Conservation (phyloP, 306 rosid species). For the Lathyrus aphaca region DNA sequence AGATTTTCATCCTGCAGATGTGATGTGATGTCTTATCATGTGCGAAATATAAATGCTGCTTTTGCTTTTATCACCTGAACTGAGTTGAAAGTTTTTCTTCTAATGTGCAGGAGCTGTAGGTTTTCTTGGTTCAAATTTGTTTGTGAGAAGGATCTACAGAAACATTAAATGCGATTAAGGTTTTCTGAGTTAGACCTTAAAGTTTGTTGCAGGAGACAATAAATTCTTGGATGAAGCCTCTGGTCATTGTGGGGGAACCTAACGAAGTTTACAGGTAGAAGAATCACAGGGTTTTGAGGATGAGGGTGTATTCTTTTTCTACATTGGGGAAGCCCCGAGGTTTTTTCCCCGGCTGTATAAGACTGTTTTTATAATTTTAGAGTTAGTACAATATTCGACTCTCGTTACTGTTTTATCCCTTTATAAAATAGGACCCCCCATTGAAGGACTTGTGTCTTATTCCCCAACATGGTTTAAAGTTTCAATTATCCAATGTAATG, state of each 20-base stretch:
- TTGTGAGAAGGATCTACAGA: slow-evolving; percentile 97
- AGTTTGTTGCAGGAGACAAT: slow-evolving; percentile 42
- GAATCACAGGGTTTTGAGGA: slow-evolving; percentile 60
- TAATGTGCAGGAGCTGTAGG: slow-evolving; percentile 90
- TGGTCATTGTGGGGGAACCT: slow-evolving; percentile 53
- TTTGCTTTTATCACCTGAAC: no score
- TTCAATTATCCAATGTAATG: slow-evolving; percentile 38
- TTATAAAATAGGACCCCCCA: slow-evolving; percentile 53
- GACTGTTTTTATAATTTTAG: slow-evolving; percentile 67
- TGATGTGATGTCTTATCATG: neutral
- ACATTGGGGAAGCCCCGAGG: slow-evolving; percentile 74
- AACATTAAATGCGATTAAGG: slow-evolving; percentile 93
- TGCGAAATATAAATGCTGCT: no score
- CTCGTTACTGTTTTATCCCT: slow-evolving; percentile 50
- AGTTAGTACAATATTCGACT: slow-evolving; percentile 56
- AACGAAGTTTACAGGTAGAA: slow-evolving; percentile 52
- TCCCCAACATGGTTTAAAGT: slow-evolving; percentile 41
- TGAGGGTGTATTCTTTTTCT: slow-evolving; percentile 68
- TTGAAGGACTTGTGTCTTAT: slow-evolving; percentile 45
- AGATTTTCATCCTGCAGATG: slow-evolving; percentile 22
- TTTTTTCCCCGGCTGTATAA: slow-evolving; percentile 79
- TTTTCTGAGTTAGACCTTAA: slow-evolving; percentile 42
- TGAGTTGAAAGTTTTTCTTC: slow-evolving; percentile 18
- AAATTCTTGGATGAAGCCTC: slow-evolving; percentile 52
- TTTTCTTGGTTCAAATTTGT: slow-evolving; percentile 90